phyloP scores from a whole-genome alignment of 768 basidiomycete species.

The Glaciozyma antarctica region DNA sequence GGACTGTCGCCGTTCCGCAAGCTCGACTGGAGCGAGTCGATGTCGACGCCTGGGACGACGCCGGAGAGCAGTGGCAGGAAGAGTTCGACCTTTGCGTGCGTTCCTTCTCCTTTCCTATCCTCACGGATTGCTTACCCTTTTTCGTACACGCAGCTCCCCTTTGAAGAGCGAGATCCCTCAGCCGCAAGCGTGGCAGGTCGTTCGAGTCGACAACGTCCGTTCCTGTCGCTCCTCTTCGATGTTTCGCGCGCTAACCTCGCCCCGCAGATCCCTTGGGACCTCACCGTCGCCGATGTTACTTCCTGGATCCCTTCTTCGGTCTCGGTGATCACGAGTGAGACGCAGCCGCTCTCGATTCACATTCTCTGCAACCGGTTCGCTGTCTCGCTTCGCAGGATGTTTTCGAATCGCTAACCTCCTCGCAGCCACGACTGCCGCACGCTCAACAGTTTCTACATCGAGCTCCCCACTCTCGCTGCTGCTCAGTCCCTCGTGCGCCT shows the following conservation, averaged over 20 bases:
- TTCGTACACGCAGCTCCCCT: not conserved
- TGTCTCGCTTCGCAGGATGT: no score
- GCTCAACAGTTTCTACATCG: not conserved
- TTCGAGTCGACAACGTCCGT: constrained; percentile 11
- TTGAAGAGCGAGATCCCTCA: not conserved
- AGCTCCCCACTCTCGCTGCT: not conserved
- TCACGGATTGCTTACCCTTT: not conserved
- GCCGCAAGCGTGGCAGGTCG: not conserved
- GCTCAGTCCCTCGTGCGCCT: constrained; percentile 2
- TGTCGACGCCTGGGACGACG: not conserved
- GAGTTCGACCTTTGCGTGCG: not conserved
- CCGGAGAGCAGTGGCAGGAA: not conserved
- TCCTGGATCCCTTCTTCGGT: not conserved
- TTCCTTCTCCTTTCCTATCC: not conserved
- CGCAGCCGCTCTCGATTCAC: not conserved
- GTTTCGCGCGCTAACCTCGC: no score
- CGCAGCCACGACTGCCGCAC: not conserved
- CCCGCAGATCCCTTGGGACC: constrained; percentile 6
- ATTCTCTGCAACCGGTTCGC: constrained; percentile 8
- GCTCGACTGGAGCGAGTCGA: not conserved
- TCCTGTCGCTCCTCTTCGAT: not conserved
- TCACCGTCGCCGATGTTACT: not conserved
- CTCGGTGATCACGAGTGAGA: not conserved
- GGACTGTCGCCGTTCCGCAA: not conserved
- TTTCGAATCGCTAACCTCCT: not conserved